Percentiles rank a stretch among this genome's conserved stretches.
Evolutionary conservation across 202 grass and related monocot species (phyloP).

Genomic region (Setaria viridis): DNA sequence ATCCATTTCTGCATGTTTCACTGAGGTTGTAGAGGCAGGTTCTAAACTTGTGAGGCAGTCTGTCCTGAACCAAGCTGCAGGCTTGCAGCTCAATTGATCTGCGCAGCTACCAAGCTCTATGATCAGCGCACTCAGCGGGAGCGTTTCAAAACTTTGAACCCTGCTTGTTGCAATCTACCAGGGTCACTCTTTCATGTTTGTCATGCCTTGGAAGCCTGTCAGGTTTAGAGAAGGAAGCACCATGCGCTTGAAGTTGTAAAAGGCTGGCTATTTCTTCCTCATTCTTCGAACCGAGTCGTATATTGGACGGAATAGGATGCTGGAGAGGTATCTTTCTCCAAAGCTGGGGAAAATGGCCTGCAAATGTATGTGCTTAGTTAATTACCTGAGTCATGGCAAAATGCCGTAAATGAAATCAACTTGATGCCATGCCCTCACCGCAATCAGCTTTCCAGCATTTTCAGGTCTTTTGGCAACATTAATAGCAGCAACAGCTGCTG

Average conservation of each 20-base stretch:
- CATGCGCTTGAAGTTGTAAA: not conserved
- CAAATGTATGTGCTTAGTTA: conserved; percentile 35
- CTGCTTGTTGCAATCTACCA: conserved; percentile 22
- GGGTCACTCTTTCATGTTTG: conserved; percentile 19
- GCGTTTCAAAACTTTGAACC: conserved; percentile 21
- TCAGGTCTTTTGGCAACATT: conserved; percentile 87
- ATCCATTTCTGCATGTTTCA: conserved; percentile 23
- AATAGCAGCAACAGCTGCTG: conserved; percentile 83
- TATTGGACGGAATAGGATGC: conserved; percentile 70
- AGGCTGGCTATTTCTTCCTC: conserved; percentile 54
- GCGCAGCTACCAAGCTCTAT: not conserved
- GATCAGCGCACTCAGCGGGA: not conserved
- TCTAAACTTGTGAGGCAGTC: conserved; percentile 1
- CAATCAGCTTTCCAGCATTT: conserved; percentile 94
- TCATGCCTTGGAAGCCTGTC: conserved; percentile 13
- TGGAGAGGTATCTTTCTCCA: conserved; percentile 89
- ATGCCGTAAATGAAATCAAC: conserved; percentile 3
- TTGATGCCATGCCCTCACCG: conserved; percentile 49
- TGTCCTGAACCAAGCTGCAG: conserved; percentile 24
- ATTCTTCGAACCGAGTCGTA: conserved; percentile 79
- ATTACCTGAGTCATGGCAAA: conserved; percentile 29
- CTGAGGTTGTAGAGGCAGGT: not conserved
- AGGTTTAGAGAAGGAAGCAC: not conserved
- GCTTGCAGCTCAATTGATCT: not conserved
- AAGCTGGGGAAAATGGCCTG: conserved; percentile 96